Percentiles rank a stretch among this genome's conserved stretches.
These are phyloP conservation scores for Alternaria longipes DNA, from an alignment of 2,329 filamentous ascomycete genomes.

Conservation along the genomic window DNA sequence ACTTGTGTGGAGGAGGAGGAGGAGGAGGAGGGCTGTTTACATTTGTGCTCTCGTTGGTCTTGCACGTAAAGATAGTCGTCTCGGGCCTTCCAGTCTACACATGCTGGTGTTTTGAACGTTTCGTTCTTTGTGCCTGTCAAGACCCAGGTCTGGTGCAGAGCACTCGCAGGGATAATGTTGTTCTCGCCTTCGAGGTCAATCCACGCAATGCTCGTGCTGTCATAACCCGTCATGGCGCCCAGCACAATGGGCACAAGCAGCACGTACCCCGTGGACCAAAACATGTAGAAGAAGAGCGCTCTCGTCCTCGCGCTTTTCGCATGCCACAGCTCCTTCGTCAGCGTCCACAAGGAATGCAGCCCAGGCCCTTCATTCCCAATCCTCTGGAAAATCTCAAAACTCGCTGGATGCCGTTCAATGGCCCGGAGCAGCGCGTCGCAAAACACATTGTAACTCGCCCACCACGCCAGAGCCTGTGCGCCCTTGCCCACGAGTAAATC, in stretches of 20 bases:
- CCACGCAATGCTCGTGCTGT: slow-evolving; percentile 39
- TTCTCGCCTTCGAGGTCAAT: slow-evolving; percentile 34
- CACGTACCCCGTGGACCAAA: slow-evolving; percentile 43
- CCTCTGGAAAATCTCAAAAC: slow-evolving; percentile 47
- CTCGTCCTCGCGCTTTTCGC: slow-evolving; percentile 33
- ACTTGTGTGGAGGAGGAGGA: no score
- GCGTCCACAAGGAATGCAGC: slow-evolving; percentile 32
- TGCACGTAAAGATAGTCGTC: not conserved
- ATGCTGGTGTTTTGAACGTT: slow-evolving; percentile 23
- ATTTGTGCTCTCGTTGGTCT: not conserved
- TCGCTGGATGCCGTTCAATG: slow-evolving; percentile 48
- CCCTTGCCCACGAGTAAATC: slow-evolving; percentile 48
- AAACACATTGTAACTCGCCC: slow-evolving; percentile 44
- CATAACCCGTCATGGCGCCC: slow-evolving; percentile 52
- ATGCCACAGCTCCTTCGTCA: slow-evolving; percentile 38
- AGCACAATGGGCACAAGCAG: slow-evolving; percentile 45
- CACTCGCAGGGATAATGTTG: slow-evolving; percentile 39
- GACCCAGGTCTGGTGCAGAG: slow-evolving; percentile 14
- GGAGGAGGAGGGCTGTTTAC: not conserved
- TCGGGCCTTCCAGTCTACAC: not conserved
- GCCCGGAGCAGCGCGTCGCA: slow-evolving; percentile 44
- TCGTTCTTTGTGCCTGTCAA: slow-evolving; percentile 21
- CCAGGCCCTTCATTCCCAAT: slow-evolving; percentile 42
- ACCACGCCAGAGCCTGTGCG: slow-evolving; percentile 43
- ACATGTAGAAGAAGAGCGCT: slow-evolving; percentile 41